Base-by-base conservation (phyloP, 441 rosid genomes). In the Raphanus hybrid region DNA sequence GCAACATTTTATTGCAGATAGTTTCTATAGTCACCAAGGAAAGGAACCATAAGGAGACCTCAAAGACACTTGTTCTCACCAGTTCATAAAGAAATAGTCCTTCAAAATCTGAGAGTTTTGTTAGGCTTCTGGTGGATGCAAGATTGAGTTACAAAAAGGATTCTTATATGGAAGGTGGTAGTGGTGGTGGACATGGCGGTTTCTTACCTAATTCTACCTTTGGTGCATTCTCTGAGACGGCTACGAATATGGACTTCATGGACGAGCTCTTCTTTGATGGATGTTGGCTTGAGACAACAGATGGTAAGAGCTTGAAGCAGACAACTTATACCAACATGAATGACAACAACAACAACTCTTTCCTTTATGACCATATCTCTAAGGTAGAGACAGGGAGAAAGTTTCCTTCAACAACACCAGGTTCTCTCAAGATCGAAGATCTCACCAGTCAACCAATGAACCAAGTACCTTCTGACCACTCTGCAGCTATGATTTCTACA, bases 221-320 rank as follows among this genome's bases (percentile, higher is more conserved):
- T 62, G 85, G 82, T 27, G 75, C 71, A 72, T 84, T 86, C 75
- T 70, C 85, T 11, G 90, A 83, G 32, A 70, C 89, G 69, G 81
- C 87, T 74, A 85, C 89, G 91, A 93, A 96, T 85, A 84, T 93
- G 87, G 98, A 93, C 86, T 89, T 91, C 80, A 88, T 96, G 93
- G 96, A 96, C 60, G 90, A 93, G 73, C 92, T 93, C 80, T 89
- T 93, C 80, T 82, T 81, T 73, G 94, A 92, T 75, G 92, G 99
- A 41, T 93, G 93, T 84, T 92, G 97, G 96, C 76, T 90, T 52
- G 94, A 90, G 87, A 75, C 91, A 62, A 81, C 85, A 6, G 95
- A 86, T 78, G 85, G 85, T 29, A 83, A 83, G 26, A 81, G 73
- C 84, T 73, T 83, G 69, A 68, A 82, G 80, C 87, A 88, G 29